These are phyloP conservation scores for Crithidia mellificae DNA, from an alignment of 208 protist genomes.

Conservation along the genomic window DNA sequence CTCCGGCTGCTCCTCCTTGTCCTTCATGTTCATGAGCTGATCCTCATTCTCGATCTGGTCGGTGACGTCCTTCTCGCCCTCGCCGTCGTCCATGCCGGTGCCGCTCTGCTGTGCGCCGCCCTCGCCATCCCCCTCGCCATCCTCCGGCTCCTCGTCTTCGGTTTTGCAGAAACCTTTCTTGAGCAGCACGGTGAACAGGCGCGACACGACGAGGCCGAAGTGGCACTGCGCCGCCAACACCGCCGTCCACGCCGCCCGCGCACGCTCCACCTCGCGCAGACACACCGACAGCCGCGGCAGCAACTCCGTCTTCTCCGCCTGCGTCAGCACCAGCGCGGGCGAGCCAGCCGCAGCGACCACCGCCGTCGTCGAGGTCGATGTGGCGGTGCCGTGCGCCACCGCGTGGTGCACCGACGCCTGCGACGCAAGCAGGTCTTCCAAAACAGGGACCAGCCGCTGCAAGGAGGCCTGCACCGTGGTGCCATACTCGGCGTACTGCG, in stretches of 20 bases:
- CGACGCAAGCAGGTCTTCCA: slow-evolving; percentile 29
- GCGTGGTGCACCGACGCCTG: neutral
- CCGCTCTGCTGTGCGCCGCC: slow-evolving; percentile 83
- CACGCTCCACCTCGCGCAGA: slow-evolving; percentile 28
- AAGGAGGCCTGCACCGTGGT: slow-evolving; percentile 7
- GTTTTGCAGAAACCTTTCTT: slow-evolving; percentile 95
- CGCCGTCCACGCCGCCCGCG: slow-evolving; percentile 25
- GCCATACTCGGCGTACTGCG: slow-evolving; percentile 29
- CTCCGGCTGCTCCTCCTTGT: slow-evolving; percentile 89
- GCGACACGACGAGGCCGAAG: slow-evolving; percentile 82
- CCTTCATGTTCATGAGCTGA: slow-evolving; percentile 90
- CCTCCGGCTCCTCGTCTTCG: slow-evolving; percentile 82
- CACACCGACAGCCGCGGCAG: slow-evolving; percentile 26
- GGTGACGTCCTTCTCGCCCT: slow-evolving; percentile 98
- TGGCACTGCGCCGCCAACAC: slow-evolving; percentile 58
- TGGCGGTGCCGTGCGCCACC: neutral
- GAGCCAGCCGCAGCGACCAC: too few species aligned
- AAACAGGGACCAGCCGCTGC: slow-evolving; percentile 18
- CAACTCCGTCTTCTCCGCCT: slow-evolving; percentile 24
- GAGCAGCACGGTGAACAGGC: slow-evolving; percentile 90
- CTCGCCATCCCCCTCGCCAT: slow-evolving; percentile 73
- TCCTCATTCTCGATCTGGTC: slow-evolving; percentile 98
- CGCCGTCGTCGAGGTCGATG: neutral
- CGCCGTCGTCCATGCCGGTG: slow-evolving; percentile 99
- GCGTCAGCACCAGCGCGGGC: neutral